These are phyloP conservation scores for Fraxinus excelsior DNA, from an alignment of 257 asterid genomes.

Conservation along the genomic window DNA sequence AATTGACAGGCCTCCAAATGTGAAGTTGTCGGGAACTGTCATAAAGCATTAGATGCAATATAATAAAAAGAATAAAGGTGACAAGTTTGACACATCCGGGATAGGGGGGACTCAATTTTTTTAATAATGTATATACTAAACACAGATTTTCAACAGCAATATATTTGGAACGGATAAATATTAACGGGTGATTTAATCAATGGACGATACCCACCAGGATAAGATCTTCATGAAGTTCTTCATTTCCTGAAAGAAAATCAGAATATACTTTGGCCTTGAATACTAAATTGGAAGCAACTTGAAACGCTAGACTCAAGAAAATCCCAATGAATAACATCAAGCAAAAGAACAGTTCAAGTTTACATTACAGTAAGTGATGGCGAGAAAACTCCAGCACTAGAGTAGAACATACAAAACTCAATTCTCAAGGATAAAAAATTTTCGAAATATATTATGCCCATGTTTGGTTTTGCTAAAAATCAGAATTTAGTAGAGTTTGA, in stretches of 20 bases:
- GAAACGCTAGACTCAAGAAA: conserved; percentile 5
- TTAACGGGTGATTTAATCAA: conserved; percentile 12
- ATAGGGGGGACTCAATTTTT: conserved; percentile 12
- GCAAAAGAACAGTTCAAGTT: conserved; percentile 20
- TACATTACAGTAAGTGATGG: conserved; percentile 9
- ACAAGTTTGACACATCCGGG: conserved; percentile 4
- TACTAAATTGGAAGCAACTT: conserved; percentile 13
- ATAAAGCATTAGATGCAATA: conserved; percentile 31
- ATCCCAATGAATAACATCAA: conserved; percentile 5
- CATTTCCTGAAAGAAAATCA: conserved; percentile 68
- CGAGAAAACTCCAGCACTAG: conserved; percentile 20
- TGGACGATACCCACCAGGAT: conserved; percentile 58
- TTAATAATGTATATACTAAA: conserved; percentile 22
- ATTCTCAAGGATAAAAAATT: conserved; percentile 12
- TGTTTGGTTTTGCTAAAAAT: too few relatives aligned
- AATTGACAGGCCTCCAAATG: conserved; percentile 92
- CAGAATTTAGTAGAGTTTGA: too few relatives aligned
- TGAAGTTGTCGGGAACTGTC: conserved; percentile 87
- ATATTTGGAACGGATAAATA: conserved; percentile 19
- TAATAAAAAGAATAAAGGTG: conserved; percentile 15
- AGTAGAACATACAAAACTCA: conserved; percentile 15
- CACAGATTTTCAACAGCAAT: conserved; percentile 25
- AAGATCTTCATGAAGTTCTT: conserved; percentile 72
- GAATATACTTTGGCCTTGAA: conserved; percentile 29
- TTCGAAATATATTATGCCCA: background rate